A percentile compares a stretch with the other conserved stretches of the same genome.
Conservation (phyloP, 495 filamentous ascomycete genomes). For the Tuber indicum region DNA sequence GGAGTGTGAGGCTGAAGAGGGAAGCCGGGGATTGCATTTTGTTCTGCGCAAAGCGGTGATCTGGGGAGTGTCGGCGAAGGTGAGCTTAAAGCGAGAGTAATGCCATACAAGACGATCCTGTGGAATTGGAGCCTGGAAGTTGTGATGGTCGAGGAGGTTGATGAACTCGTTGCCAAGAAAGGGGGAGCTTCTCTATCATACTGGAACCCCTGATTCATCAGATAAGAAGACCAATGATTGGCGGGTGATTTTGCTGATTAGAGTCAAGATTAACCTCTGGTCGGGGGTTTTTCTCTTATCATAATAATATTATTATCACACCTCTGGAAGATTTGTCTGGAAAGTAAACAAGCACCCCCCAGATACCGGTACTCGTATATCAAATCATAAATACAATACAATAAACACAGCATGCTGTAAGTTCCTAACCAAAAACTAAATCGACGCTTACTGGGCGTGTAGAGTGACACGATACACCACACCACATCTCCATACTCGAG, state of each 20-base stretch:
- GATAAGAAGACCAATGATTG: not conserved
- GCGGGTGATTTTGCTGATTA: not conserved
- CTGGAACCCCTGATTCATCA: not conserved
- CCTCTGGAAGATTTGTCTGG: not conserved
- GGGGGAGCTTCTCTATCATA: not conserved
- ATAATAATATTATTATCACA: no score
- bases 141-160: not conserved
- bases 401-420: no score
- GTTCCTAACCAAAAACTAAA: no score
- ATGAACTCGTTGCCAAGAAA: not conserved
- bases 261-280: not conserved
- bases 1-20: not conserved
- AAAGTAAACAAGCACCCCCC: conserved; percentile 24
- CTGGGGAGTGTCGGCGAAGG: not conserved
- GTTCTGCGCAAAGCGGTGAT: not conserved
- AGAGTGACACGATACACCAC: no score
- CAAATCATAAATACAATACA: no score
- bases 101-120: not conserved
- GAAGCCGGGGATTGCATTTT: not conserved
- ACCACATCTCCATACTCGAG: no score
- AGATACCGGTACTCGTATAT: no score
- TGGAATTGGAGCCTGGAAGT: not conserved
- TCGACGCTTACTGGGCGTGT: no score
- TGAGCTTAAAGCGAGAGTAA: not conserved
- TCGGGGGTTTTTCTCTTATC: not conserved